Percentiles rank a stretch among this genome's conserved stretches.
These are phyloP conservation scores for Alnus rubra DNA, from an alignment of 306 rosid genomes.

Conservation along the genomic window DNA sequence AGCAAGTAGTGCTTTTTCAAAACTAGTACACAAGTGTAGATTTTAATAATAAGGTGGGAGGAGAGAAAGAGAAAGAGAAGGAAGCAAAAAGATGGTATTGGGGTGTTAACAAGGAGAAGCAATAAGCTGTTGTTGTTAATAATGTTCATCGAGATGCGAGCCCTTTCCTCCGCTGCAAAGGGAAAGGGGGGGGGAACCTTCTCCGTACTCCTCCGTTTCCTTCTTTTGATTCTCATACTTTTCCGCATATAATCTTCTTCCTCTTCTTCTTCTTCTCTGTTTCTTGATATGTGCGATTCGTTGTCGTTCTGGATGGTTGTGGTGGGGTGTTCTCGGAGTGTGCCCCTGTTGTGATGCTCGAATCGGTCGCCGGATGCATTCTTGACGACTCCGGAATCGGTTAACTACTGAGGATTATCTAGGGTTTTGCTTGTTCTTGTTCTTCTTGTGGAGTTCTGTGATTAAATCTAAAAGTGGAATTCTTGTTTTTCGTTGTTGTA, in stretches of 20 bases:
- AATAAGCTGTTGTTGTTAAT: slow-evolving; percentile 29
- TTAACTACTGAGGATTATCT: slow-evolving; percentile 30
- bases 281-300: neutral
- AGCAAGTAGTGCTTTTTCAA: slow-evolving; percentile 22
- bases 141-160: slow-evolving; percentile 64
- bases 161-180: slow-evolving; percentile 57
- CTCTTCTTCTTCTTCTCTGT: slow-evolving; percentile 17
- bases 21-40: slow-evolving; percentile 2
- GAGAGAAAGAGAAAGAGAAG: slow-evolving; percentile 23
- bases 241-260: slow-evolving; percentile 50
- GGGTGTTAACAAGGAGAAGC: slow-evolving; percentile 35
- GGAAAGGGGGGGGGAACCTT: slow-evolving; percentile 44
- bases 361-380: slow-evolving; percentile 44
- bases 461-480: neutral
- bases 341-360: slow-evolving; percentile 48
- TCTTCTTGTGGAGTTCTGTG: slow-evolving; percentile 24
- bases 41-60: slow-evolving; percentile 21
- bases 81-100: slow-evolving; percentile 13
- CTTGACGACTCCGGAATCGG: slow-evolving; percentile 63
- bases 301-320: neutral
- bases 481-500: slow-evolving; percentile 44
- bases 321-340: neutral
- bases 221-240: slow-evolving; percentile 72
- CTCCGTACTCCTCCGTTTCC: slow-evolving; percentile 70
- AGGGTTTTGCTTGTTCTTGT: slow-evolving; percentile 14